phyloP scores from a whole-genome alignment of 1,139 yeast species.

The Nakaseomyces nivariensis region DNA sequence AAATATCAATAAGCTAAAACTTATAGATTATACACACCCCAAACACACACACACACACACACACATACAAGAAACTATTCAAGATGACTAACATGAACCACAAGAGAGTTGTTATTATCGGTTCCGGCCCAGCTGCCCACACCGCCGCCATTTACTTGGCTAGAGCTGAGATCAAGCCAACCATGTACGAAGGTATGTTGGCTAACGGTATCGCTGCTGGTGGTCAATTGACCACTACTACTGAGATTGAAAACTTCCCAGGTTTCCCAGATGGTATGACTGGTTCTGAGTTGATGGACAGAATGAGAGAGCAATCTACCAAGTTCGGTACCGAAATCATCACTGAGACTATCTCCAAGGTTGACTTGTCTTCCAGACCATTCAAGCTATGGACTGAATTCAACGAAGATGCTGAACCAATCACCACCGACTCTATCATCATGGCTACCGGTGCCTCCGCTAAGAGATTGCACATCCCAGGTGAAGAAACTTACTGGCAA shows the following conservation, averaged over 20 bases:
- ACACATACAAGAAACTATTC: not conserved
- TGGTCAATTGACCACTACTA: constrained; percentile 95
- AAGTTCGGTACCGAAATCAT: constrained; percentile 88
- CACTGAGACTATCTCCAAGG: constrained; percentile 89
- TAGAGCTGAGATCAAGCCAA: constrained; percentile 92
- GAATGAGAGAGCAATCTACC: constrained; percentile 79
- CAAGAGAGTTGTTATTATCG: constrained; percentile 82
- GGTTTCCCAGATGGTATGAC: constrained; percentile 92
- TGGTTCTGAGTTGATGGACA: constrained; percentile 83
- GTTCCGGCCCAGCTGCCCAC: constrained; percentile 99
- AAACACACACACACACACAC: not conserved
- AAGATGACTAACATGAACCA: constrained; percentile 48
- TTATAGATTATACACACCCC: too few relatives aligned
- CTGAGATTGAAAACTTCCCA: constrained; percentile 95
- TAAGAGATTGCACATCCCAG: constrained; percentile 84
- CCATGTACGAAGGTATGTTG: constrained; percentile 87
- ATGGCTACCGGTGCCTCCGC: constrained; percentile 98
- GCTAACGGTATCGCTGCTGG: constrained; percentile 99
- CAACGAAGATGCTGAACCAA: constrained; percentile 79
- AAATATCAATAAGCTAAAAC: too few relatives aligned
- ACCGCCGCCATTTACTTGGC: constrained; percentile 96
- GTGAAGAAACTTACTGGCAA: constrained; percentile 98
- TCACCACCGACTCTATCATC: constrained; percentile 85
- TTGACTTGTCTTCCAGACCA: constrained; percentile 76
- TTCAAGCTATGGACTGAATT: constrained; percentile 96